A percentile compares a stretch with the other conserved stretches of the same genome.
phyloP scores from a whole-genome alignment of 1,284 basidiomycete species.

The Cutaneotrichosporon cavernicola region DNA sequence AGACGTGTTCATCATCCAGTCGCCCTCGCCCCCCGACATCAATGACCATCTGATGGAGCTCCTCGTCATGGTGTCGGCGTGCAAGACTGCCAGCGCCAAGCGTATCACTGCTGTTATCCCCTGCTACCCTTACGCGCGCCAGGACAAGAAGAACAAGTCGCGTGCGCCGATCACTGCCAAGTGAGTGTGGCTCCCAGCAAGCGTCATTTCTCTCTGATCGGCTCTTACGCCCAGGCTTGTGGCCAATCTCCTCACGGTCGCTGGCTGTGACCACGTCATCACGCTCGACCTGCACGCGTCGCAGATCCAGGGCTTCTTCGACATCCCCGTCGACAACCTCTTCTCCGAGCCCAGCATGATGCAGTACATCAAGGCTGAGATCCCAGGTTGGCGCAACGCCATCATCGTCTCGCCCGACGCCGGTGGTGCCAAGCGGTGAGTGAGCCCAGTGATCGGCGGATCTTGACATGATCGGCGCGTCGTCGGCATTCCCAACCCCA shows the following conservation, averaged over 20 bases:
- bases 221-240: constrained; percentile 58
- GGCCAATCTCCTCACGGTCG: constrained; percentile 94
- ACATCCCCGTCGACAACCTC: constrained; percentile 97
- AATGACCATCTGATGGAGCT: constrained; percentile 59
- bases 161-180: constrained; percentile 97
- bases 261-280: constrained; percentile 97
- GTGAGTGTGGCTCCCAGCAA: constrained; percentile 37
- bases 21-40: constrained; percentile 52
- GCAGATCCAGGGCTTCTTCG: constrained; percentile 99
- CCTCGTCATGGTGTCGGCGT: constrained; percentile 64
- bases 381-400: constrained; percentile 80
- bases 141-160: constrained; percentile 98
- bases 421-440: constrained; percentile 93
- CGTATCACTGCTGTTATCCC: constrained; percentile 98
- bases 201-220: background rate
- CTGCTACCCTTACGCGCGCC: constrained; percentile 93
- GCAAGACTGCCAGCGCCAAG: constrained; percentile 94
- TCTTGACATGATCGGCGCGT: background rate
- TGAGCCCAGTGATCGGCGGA: constrained; percentile 20
- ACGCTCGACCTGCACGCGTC: constrained; percentile 98
- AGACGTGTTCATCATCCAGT: constrained; percentile 93
- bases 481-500: background rate
- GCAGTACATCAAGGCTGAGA: constrained; percentile 82
- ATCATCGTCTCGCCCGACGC: constrained; percentile 98
- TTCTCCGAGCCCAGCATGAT: constrained; percentile 87